phyloP scores from a whole-genome alignment of 192 early-diverging fungal genomes.

The Coemansia asiatica region DNA sequence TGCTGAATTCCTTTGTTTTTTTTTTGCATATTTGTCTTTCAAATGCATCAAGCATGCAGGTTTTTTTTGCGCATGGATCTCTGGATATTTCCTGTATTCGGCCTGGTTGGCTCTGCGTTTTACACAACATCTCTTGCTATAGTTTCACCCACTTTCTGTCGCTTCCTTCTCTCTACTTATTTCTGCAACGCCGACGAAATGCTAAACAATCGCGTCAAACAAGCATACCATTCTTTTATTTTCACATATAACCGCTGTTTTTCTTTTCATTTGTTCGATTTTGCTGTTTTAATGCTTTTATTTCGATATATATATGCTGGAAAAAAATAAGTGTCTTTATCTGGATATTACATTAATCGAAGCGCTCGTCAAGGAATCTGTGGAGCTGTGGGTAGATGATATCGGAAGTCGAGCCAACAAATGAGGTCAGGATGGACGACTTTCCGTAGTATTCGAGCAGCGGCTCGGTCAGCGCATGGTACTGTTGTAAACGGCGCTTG shows the following conservation, averaged over 20 bases:
- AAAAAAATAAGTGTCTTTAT: neutral
- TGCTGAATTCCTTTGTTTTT: neutral
- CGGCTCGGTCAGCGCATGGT: constrained; percentile 76
- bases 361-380: constrained; percentile 37
- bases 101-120: too few relatives aligned
- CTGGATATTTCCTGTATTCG: too few relatives aligned
- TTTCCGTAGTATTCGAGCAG: constrained; percentile 80
- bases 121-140: neutral
- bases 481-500: constrained; percentile 72
- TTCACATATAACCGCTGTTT: neutral
- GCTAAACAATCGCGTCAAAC: neutral
- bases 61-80: too few relatives aligned
- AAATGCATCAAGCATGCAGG: neutral
- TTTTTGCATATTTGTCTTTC: neutral
- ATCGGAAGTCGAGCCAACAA: constrained; percentile 82
- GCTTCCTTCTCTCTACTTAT: neutral
- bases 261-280: neutral
- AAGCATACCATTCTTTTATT: neutral
- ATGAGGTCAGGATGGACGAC: constrained; percentile 64
- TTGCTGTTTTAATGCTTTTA: neutral
- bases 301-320: neutral
- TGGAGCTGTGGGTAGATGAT: constrained; percentile 87
- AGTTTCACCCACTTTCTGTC: neutral
- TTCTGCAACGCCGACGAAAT: neutral
- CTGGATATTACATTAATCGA: constrained; percentile 16